Base-by-base conservation (phyloP, 495 filamentous ascomycete species). In the Mycothermus thermophilus region DNA sequence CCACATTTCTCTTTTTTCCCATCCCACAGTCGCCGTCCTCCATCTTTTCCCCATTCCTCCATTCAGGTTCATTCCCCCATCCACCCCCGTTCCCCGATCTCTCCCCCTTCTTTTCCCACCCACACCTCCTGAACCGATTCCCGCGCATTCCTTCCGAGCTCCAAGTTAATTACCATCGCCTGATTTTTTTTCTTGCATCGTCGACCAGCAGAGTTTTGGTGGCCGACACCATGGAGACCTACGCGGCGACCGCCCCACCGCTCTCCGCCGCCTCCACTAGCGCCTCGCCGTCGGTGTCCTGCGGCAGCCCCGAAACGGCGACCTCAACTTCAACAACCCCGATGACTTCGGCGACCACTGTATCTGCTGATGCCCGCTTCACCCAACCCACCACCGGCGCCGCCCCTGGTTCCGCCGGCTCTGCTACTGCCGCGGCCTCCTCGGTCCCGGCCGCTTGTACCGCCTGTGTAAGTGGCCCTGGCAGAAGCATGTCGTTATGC, bases 361-460 rank as follows among this genome's bases (percentile, higher is more conserved):
- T 6, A 25, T 6, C 22, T 25, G n/a, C n/a, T n/a, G n/a, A 52
- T 30, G 38, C 34, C 47, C 48, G 45, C 40, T 7, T 24, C 28
- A 45, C 47, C 23, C 56, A 54, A 37, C 34, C 30, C 48, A 4
- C 22, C 6, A 25, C 22, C 22, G 6, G 6, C 22, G 6, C 22
- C 6, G 22, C 22, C 22, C 6, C 22, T 11, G 22, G 22, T 11
- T 25, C 22, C 6, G 22, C 22, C 6, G 22, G 22, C 22, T n/a
- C n/a, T n/a, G n/a, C n/a, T n/a, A n/a, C n/a, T n/a, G 42, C 49
- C 25, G 43, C 58, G 43, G 47, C 53, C 32, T 54, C 55, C 19
- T 55, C 63, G 25, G 62, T 67, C 18, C 58, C 60, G 37, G 60
- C 63, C 19, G 63, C 63, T 28, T 67, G 63, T 49, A 57, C 64